Conservation (phyloP, 2,329 filamentous ascomycete genomes). For the Hypoxylon sp. region DNA sequence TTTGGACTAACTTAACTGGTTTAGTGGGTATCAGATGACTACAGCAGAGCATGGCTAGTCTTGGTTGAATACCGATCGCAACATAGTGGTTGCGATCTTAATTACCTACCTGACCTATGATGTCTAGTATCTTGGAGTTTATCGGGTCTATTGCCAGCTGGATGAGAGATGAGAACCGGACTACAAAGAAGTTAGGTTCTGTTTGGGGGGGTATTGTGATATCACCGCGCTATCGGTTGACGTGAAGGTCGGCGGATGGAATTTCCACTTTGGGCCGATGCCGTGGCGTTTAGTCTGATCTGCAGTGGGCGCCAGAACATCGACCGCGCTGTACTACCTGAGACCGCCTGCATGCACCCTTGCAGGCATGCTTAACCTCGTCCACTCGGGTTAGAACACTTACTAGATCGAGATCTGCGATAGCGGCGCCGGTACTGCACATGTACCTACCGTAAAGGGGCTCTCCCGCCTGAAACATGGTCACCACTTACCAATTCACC, state of each 20-base stretch:
- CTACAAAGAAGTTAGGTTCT: not conserved
- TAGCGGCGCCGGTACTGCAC: not conserved
- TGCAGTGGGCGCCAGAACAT: not conserved
- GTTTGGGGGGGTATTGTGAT: not conserved
- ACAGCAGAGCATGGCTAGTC: not conserved
- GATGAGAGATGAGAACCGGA: not conserved
- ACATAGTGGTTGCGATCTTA: not conserved
- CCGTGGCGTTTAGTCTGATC: not conserved
- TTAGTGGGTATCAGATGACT: not conserved
- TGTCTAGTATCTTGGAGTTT: not conserved
- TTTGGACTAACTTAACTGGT: not conserved
- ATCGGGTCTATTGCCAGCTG: not conserved
- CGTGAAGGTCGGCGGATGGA: not conserved
- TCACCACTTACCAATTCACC: constrained; percentile 2
- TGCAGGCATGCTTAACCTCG: not conserved
- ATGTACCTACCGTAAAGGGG: not conserved
- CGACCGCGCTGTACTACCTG: constrained; percentile 3
- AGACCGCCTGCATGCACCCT: not conserved
- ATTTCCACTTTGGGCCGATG: constrained; percentile 16
- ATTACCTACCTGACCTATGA: not conserved
- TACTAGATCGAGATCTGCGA: constrained; percentile 25
- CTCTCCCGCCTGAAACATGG: not conserved
- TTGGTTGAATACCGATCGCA: not conserved
- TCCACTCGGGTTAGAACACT: not conserved
- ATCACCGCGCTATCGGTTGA: not conserved